A percentile compares a stretch with the other conserved stretches of the same genome.
Evolutionary conservation across 345 rosid genomes (phyloP).

Genomic region (Eucalyptus polybractea): DNA sequence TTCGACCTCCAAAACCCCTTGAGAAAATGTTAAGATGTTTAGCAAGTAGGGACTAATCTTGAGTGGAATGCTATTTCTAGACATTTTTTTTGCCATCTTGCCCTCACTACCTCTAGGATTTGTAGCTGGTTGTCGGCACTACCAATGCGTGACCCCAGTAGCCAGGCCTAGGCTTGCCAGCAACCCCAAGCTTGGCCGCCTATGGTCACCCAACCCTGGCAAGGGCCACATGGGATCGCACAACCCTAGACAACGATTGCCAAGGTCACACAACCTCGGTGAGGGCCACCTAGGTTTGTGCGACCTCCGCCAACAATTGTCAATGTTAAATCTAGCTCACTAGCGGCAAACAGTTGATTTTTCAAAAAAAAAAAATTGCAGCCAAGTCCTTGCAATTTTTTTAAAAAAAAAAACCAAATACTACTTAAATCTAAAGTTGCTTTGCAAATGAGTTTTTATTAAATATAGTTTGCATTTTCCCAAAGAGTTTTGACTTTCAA

Average conservation of each 20-base stretch:
- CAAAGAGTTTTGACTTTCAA: too few relatives aligned
- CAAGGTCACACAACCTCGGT: neutral
- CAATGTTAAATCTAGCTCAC: neutral
- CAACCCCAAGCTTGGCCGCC: neutral
- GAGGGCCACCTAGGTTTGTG: neutral
- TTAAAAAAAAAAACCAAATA: too few relatives aligned
- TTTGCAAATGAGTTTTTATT: neutral
- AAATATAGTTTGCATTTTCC: too few relatives aligned
- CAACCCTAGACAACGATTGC: neutral
- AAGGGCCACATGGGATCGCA: neutral
- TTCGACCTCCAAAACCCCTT: neutral
- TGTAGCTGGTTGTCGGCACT: neutral
- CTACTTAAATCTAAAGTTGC: neutral
- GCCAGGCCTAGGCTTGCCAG: neutral
- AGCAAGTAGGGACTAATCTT: neutral
- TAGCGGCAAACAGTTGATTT: neutral
- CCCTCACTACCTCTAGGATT: neutral
- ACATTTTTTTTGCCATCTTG: neutral
- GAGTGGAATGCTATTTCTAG: neutral
- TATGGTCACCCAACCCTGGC: neutral
- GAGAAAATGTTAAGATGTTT: neutral
- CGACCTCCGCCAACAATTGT: neutral
- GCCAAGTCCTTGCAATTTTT: neutral
- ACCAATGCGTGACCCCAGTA: accelerated
- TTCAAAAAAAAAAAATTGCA: neutral